phyloP scores from a whole-genome alignment of 305 asterid genomes.

The Fraxinus sp. region DNA sequence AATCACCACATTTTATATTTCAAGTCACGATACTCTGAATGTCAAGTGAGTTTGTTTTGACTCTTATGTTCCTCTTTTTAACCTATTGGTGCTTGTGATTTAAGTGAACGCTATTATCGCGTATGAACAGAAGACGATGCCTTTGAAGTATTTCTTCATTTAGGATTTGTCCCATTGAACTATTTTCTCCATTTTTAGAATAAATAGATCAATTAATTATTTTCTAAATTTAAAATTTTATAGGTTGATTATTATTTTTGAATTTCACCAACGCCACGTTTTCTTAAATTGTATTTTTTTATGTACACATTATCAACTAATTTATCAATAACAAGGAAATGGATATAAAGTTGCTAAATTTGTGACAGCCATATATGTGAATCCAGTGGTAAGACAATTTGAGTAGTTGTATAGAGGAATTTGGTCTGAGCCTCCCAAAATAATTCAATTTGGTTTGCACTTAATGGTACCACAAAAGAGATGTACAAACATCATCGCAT shows the following conservation, averaged over 20 bases:
- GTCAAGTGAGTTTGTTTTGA: not conserved
- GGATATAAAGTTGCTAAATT: not conserved
- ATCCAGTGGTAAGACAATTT: not conserved
- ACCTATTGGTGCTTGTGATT: not conserved
- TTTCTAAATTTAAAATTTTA: not conserved
- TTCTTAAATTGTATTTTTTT: not conserved
- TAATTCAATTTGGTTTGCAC: not conserved
- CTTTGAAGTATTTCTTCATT: not conserved
- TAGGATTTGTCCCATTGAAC: not conserved
- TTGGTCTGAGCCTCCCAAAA: not conserved
- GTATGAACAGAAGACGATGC: not conserved
- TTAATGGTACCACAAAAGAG: conserved; percentile 19
- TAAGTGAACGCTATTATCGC: not conserved
- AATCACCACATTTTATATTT: no score
- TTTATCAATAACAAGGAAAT: not conserved
- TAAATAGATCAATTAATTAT: not conserved
- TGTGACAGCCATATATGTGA: not conserved
- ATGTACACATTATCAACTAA: not conserved
- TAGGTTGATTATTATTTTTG: not conserved
- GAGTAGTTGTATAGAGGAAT: not conserved
- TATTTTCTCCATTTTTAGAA: no score
- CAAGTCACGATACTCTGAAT: no score
- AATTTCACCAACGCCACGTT: no score
- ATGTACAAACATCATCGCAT: not conserved
- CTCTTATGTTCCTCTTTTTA: no score